Evolutionary conservation across 164 flowering plant species (phyloP).

Genomic region (Magnolia changhungtana): DNA sequence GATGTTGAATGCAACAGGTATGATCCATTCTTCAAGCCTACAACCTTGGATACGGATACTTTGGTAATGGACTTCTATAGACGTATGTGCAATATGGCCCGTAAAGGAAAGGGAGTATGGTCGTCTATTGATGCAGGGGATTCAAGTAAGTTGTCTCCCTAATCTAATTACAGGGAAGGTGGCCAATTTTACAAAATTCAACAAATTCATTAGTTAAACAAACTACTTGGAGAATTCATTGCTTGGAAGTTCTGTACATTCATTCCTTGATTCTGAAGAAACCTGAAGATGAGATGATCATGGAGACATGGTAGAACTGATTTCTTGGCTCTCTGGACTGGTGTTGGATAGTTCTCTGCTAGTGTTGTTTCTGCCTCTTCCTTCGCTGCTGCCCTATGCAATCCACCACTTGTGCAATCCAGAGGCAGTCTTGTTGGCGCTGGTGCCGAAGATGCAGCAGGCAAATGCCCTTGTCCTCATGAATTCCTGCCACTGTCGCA

Average conservation of each 20-base stretch:
- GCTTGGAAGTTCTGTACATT: neutral
- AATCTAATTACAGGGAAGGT: no score
- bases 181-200: no score
- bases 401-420: neutral
- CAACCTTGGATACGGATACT: neutral
- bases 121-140: no score
- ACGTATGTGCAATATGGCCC: no score
- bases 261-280: neutral
- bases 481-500: slow-evolving; percentile 17
- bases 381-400: slow-evolving; percentile 2
- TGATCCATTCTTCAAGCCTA: neutral
- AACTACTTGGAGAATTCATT: neutral
- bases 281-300: neutral
- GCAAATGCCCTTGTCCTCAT: slow-evolving; percentile 17
- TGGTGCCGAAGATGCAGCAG: slow-evolving; percentile 18
- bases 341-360: slow-evolving; percentile 3
- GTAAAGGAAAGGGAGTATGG: no score
- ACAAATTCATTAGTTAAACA: neutral
- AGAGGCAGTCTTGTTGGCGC: neutral
- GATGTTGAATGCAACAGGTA: slow-evolving; percentile 27
- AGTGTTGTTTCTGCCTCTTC: slow-evolving; percentile 12
- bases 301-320: neutral
- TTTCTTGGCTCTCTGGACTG: neutral
- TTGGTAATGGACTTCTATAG: neutral
- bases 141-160: no score